Evolutionary conservation across 179 eudicot genomes (phyloP), one percentile per base, ranked within the genome.

Genomic region (Monotropa hypopitys): DNA sequence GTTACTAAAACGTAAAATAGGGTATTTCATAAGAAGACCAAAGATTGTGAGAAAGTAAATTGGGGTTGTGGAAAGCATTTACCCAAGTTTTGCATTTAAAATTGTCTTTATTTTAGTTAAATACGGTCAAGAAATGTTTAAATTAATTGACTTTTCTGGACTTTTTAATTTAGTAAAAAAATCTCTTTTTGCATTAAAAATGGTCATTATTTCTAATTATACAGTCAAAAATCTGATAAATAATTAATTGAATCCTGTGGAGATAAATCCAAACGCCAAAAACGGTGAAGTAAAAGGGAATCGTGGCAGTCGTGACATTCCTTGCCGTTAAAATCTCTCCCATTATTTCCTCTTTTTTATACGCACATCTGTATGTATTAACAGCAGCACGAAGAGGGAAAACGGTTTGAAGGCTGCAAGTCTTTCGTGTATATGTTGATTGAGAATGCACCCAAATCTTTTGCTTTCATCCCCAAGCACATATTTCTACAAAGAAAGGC

Each of bases 391-490:
- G 42, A 4, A 63, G 56, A 56, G 50, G 69, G 57, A 54, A 20
- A 35, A 54, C 9, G 15, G 26, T 20, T 80, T 40, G 28, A 68
- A 66, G 59, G 45, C 62, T n/a, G 8, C 38, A 43, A 32, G 33
- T 15, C 33, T 30, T 23, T 23, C 9, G 67, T 61, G 26, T 56
- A 38, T 30, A 46, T 76, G n/a, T 8, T 12, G n/a, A 66, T 53
- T 56, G 73, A 80, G 54, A 80, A 45, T 76, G 68, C 72, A 66
- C 63, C 78, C 43, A 65, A 65, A 76, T 78, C 84, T 78, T 54
- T 84, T 81, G 80, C 84, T 81, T n/a, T 81, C 68, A 38, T 76
- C 75, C 69, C 74, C 38, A 49, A 77, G 76, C 73, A 62, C 80
- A 61, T 73, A 72, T 70, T 71, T 76, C 66, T 46, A 46, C 71